phyloP scores from a whole-genome alignment of 2,329 filamentous ascomycete genomes.

The Apiospora phragmitis region DNA sequence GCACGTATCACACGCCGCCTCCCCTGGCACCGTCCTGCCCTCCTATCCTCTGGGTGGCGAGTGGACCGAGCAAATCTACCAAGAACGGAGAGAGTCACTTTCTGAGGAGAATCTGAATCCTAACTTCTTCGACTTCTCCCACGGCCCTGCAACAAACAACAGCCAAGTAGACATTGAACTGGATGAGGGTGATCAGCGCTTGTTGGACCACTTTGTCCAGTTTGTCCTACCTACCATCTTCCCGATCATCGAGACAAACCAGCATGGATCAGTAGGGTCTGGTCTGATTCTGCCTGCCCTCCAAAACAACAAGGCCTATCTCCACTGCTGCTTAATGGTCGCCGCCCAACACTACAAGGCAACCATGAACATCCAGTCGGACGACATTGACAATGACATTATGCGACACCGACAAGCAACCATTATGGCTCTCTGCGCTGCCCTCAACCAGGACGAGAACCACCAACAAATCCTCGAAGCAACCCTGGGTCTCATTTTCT shows the following conservation, averaged over 20 bases:
- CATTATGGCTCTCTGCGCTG: slow-evolving; percentile 81
- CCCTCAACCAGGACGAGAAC: slow-evolving; percentile 76
- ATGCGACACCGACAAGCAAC: slow-evolving; percentile 89
- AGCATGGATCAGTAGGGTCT: slow-evolving; percentile 77
- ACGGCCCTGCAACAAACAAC: slow-evolving; percentile 62
- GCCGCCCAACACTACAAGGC: slow-evolving; percentile 90
- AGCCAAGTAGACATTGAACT: slow-evolving; percentile 77
- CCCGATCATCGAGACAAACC: slow-evolving; percentile 87
- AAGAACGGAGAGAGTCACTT: slow-evolving; percentile 68
- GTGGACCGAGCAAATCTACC: slow-evolving; percentile 70
- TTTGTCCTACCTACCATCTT: slow-evolving; percentile 87
- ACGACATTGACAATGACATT: slow-evolving; percentile 85
- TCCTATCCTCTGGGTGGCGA: slow-evolving; percentile 64
- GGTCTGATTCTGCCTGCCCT: slow-evolving; percentile 86
- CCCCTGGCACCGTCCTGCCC: slow-evolving; percentile 67
- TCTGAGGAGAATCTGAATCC: slow-evolving; percentile 67
- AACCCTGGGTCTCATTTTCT: slow-evolving; percentile 92
- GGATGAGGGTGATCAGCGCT: slow-evolving; percentile 81
- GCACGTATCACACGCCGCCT: slow-evolving; percentile 81
- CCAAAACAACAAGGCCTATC: slow-evolving; percentile 87
- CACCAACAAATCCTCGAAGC: slow-evolving; percentile 90
- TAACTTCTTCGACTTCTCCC: slow-evolving; percentile 81
- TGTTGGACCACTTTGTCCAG: slow-evolving; percentile 89
- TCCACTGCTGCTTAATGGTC: slow-evolving; percentile 94
- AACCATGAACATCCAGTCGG: slow-evolving; percentile 63